Percentiles rank a stretch among this genome's conserved stretches.
Conservation (phyloP, 2,329 filamentous ascomycete species). For the Penicillium sp. region DNA sequence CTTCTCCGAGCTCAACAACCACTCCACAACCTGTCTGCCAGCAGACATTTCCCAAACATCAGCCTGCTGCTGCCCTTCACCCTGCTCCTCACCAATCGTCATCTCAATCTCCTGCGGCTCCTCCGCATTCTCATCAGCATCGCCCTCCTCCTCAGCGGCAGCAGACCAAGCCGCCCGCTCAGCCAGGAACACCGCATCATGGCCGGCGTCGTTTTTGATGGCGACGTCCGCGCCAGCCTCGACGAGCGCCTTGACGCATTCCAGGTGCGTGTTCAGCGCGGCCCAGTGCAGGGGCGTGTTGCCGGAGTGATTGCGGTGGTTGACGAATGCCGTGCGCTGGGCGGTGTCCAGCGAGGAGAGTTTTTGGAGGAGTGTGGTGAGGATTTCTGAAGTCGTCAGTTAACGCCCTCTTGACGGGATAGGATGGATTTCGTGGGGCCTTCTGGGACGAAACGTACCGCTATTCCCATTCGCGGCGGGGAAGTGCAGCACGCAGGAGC, state of each 20-base stretch:
- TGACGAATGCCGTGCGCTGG: slow-evolving; percentile 37
- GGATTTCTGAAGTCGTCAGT: slow-evolving; percentile 43
- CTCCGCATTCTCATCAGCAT: slow-evolving; percentile 20
- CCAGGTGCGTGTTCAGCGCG: slow-evolving; percentile 82
- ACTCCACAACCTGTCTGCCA: slow-evolving; percentile 46
- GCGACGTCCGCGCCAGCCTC: slow-evolving; percentile 75
- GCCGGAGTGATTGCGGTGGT: slow-evolving; percentile 72
- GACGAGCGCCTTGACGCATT: slow-evolving; percentile 75
- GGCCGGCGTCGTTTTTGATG: slow-evolving; percentile 78
- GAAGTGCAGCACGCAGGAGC: slow-evolving; percentile 71
- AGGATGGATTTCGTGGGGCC: no score
- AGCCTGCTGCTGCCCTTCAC: slow-evolving; percentile 13
- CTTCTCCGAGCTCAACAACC: slow-evolving; percentile 44
- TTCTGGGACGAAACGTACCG: slow-evolving; percentile 54
- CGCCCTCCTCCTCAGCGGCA: slow-evolving; percentile 51
- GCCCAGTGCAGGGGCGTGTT: slow-evolving; percentile 97
- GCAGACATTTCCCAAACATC: slow-evolving; percentile 33
- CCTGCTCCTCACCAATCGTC: slow-evolving; percentile 26
- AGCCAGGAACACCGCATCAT: slow-evolving; percentile 75
- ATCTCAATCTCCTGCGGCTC: slow-evolving; percentile 29
- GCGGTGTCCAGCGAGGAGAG: slow-evolving; percentile 31
- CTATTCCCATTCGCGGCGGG: slow-evolving; percentile 86
- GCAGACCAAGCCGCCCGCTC: slow-evolving; percentile 69
- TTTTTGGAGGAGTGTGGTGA: slow-evolving; percentile 50
- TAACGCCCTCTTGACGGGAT: neutral